Percentiles rank a stretch among this genome's conserved stretches.
phyloP scores from a whole-genome alignment of 306 rosid species.

The Castanea crenata region DNA sequence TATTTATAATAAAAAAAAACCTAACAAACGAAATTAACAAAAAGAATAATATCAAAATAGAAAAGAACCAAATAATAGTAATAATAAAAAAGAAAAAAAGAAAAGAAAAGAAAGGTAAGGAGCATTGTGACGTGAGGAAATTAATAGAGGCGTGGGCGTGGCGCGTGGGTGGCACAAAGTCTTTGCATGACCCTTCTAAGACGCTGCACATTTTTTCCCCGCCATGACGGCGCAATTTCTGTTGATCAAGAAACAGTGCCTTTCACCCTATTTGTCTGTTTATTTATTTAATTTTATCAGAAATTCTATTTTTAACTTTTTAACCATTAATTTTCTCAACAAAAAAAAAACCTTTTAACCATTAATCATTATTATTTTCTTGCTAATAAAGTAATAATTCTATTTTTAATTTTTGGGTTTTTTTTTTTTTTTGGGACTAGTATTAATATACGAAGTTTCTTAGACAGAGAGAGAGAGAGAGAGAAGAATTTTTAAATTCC shows the following conservation, averaged over 20 bases:
- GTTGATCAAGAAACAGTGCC: neutral
- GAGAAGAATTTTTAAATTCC: neutral
- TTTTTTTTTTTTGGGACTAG: neutral
- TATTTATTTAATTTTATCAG: neutral
- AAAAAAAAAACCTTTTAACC: neutral
- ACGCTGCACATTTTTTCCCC: conserved; percentile 4
- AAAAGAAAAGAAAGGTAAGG: too few relatives aligned
- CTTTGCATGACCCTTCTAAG: neutral
- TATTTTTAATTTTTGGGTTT: neutral
- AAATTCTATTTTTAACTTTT: neutral
- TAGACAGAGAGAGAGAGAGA: conserved; percentile 9
- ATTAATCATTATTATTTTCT: neutral
- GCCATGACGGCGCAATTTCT: conserved; percentile 7
- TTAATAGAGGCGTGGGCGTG: too few relatives aligned
- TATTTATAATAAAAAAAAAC: too few relatives aligned
- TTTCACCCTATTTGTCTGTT: neutral
- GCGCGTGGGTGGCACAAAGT: too few relatives aligned
- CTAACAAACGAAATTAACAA: too few relatives aligned
- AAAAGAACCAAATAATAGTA: too few relatives aligned
- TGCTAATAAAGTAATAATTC: neutral
- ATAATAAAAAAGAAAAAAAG: too few relatives aligned
- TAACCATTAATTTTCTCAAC: too few relatives aligned
- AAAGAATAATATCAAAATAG: too few relatives aligned
- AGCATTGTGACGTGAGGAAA: too few relatives aligned
- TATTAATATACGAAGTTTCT: conserved; percentile 25